Conservation (phyloP, 371 early-diverging fungal genomes). For the Aphelidium insulamus region DNA sequence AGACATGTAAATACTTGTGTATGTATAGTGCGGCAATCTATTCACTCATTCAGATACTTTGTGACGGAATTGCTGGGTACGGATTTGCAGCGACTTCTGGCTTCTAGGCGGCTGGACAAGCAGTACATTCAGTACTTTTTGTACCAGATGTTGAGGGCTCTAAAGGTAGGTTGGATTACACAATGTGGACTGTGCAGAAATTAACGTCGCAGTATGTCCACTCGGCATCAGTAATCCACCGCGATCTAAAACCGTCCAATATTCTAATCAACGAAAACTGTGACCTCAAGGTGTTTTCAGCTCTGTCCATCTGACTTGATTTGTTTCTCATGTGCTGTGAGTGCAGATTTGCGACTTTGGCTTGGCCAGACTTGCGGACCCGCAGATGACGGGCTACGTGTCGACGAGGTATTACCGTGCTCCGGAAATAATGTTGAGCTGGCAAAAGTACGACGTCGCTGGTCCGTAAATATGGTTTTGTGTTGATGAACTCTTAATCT, state of each 20-base stretch:
- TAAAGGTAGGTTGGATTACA: too few relatives aligned
- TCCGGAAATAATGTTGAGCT: constrained; percentile 97
- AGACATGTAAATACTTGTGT: constrained; percentile 41
- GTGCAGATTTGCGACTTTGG: constrained; percentile 92
- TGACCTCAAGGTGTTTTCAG: constrained; percentile 48
- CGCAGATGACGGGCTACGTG: constrained; percentile 89
- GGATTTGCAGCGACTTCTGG: constrained; percentile 72
- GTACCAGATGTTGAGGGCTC: constrained; percentile 83
- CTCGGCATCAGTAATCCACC: constrained; percentile 82
- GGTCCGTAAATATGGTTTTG: constrained; percentile 17
- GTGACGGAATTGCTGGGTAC: constrained; percentile 84
- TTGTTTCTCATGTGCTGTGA: not conserved
- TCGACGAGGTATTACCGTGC: constrained; percentile 96
- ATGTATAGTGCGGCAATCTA: not conserved
- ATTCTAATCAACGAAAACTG: constrained; percentile 88
- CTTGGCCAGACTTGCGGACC: constrained; percentile 72
- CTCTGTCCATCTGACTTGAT: not conserved
- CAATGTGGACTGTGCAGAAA: too few relatives aligned
- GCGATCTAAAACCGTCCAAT: constrained; percentile 90
- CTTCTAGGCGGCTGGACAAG: constrained; percentile 66
- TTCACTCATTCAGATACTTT: constrained; percentile 38
- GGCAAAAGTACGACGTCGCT: constrained; percentile 89
- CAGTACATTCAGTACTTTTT: constrained; percentile 88
- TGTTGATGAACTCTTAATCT: not conserved
- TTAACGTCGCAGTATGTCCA: constrained; percentile 60